A percentile compares a stretch with the other conserved stretches of the same genome.
Evolutionary conservation across 2,329 filamentous ascomycete genomes (phyloP).

Genomic region (Colletotrichum sp.): DNA sequence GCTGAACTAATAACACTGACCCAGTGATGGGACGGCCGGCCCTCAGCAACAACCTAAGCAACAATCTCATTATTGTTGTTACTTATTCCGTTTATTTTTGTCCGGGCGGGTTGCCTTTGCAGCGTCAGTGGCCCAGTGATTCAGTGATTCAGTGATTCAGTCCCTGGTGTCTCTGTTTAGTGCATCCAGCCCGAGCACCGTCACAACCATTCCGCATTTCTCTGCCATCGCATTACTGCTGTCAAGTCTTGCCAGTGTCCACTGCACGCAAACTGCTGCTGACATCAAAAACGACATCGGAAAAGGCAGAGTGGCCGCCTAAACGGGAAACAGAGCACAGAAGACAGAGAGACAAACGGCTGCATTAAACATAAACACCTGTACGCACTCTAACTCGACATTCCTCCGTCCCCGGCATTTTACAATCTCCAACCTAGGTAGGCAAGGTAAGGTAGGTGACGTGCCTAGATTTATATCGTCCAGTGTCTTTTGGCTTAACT

Average conservation of each 20-base stretch:
- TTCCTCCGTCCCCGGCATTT: slow-evolving; percentile 9
- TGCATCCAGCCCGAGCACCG: background rate
- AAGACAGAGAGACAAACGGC: background rate
- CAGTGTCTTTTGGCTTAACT: background rate
- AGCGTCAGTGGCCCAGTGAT: background rate
- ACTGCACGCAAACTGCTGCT: background rate
- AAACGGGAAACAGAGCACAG: background rate
- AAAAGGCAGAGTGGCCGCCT: background rate
- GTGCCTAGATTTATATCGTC: background rate
- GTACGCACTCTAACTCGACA: background rate
- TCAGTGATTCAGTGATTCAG: background rate
- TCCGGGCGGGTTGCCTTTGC: background rate
- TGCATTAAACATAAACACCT: background rate
- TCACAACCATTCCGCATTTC: background rate
- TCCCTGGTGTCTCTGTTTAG: background rate
- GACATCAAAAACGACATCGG: background rate
- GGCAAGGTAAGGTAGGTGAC: background rate
- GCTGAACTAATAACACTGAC: background rate
- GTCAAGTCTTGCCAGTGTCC: background rate
- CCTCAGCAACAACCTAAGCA: background rate
- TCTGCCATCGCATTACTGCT: background rate
- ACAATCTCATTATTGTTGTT: background rate
- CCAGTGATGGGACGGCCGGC: background rate
- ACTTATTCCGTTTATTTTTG: background rate
- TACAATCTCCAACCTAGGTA: background rate